A percentile compares a stretch with the other conserved stretches of the same genome.
Conservation (phyloP, 805 yeast species). For the Pichia gijzeniarum region DNA sequence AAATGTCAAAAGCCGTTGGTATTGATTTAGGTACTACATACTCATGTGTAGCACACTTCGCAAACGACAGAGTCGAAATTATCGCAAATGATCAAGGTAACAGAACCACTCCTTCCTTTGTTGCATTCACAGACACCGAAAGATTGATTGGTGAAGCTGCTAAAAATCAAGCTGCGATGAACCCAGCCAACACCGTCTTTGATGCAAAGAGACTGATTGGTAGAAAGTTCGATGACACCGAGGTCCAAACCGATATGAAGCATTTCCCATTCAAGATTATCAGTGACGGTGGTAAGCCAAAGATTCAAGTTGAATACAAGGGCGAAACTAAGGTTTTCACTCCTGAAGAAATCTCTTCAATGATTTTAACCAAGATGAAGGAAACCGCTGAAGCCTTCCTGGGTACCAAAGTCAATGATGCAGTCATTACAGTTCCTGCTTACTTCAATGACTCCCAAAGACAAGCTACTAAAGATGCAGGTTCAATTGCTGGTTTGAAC, state of each 20-base stretch:
- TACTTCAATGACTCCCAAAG: slow-evolving; percentile 97
- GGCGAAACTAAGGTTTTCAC: slow-evolving; percentile 83
- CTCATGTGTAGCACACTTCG: slow-evolving; percentile 92
- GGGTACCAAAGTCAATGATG: slow-evolving; percentile 79
- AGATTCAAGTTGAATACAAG: slow-evolving; percentile 74
- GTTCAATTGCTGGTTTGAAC: slow-evolving; percentile 91
- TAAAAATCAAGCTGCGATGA: slow-evolving; percentile 93
- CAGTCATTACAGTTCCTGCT: slow-evolving; percentile 95
- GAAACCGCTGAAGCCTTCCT: slow-evolving; percentile 84
- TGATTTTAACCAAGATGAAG: slow-evolving; percentile 87
- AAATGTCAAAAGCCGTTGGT: slow-evolving; percentile 46
- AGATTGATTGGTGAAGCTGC: slow-evolving; percentile 95
- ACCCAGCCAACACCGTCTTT: slow-evolving; percentile 83
- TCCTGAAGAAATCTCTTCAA: slow-evolving; percentile 92
- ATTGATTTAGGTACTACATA: slow-evolving; percentile 84
- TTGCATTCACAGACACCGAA: slow-evolving; percentile 89
- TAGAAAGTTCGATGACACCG: slow-evolving; percentile 78
- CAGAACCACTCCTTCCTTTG: slow-evolving; percentile 95
- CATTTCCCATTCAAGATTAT: slow-evolving; percentile 80
- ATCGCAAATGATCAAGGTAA: slow-evolving; percentile 98
- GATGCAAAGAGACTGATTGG: slow-evolving; percentile 93
- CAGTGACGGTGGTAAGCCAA: slow-evolving; percentile 72
- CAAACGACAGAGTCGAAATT: slow-evolving; percentile 87
- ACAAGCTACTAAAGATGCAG: slow-evolving; percentile 98
- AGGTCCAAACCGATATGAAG: slow-evolving; percentile 73